Conservation (phyloP, 169 alveolate species). For the Cryptosporidium ryanae region DNA sequence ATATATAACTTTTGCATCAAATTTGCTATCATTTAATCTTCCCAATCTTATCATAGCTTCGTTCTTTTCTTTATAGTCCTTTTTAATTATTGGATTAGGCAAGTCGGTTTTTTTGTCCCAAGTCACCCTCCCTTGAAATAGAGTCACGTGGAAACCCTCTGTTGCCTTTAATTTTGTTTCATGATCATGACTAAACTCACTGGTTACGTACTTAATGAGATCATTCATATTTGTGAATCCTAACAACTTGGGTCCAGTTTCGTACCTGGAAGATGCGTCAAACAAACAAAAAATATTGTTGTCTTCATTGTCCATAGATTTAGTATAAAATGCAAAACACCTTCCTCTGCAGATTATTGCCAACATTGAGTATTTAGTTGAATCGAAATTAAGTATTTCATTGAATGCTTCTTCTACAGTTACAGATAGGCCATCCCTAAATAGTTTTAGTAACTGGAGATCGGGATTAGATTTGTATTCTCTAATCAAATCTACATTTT, state of each 20-base stretch:
- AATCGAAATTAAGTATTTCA: conserved; percentile 41
- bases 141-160: conserved; percentile 42
- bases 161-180: conserved; percentile 46
- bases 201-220: conserved; percentile 17
- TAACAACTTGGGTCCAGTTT: conserved; percentile 46
- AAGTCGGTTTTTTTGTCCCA: conserved; percentile 19
- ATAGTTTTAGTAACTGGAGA: conserved; percentile 39
- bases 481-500: conserved; percentile 37
- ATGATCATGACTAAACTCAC: conserved; percentile 51
- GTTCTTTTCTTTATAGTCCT: conserved; percentile 45
- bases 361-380: conserved; percentile 41
- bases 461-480: conserved; percentile 67
- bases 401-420: conserved; percentile 67
- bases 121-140: conserved; percentile 64
- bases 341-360: conserved; percentile 69
- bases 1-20: conserved; percentile 63
- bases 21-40: conserved; percentile 65
- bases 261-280: conserved; percentile 65
- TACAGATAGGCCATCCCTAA: conserved; percentile 59
- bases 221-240: conserved; percentile 36
- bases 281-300: conserved; percentile 11
- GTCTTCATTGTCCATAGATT: conserved; percentile 4
- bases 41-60: conserved; percentile 66
- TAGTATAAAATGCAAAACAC: conserved; percentile 66
- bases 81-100: conserved; percentile 49